These are phyloP conservation scores for Penicillium roqueforti DNA, from an alignment of 495 filamentous ascomycete genomes.

Conservation along the genomic window DNA sequence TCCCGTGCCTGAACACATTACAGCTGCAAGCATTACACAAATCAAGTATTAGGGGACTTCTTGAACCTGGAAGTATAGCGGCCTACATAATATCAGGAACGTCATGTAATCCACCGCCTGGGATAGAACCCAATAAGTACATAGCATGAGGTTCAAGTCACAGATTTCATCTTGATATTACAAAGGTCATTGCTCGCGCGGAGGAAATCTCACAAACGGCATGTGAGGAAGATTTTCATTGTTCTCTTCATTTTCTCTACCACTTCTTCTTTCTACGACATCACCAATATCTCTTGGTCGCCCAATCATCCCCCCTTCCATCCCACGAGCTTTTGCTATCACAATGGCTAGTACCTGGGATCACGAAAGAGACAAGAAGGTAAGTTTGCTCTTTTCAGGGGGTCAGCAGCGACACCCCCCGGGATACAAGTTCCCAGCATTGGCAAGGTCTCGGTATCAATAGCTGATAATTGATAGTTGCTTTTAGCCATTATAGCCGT, in stretches of 20 bases:
- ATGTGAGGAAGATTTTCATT: not conserved
- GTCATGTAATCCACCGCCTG: not conserved
- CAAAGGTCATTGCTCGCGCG: not conserved
- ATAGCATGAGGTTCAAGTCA: not conserved
- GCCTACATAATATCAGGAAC: not conserved
- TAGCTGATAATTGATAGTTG: not conserved
- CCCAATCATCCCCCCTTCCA: not conserved
- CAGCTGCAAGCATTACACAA: not conserved
- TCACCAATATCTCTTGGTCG: not conserved
- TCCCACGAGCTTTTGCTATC: not conserved
- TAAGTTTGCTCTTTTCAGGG: not conserved
- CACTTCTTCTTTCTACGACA: not conserved
- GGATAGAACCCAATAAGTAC: not conserved
- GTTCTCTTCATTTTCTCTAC: not conserved
- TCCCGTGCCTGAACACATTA: not conserved
- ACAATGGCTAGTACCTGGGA: not conserved
- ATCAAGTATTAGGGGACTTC: not conserved
- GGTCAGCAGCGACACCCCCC: not conserved
- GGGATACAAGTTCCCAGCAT: not conserved
- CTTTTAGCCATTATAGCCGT: not conserved
- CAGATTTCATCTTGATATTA: not conserved
- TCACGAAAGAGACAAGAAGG: not conserved
- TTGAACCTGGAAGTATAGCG: not conserved
- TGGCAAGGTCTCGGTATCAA: not conserved
- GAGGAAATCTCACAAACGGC: not conserved